These are phyloP conservation scores for Taphrina sp. DNA, from an alignment of 1,139 yeast species.

Conservation along the genomic window DNA sequence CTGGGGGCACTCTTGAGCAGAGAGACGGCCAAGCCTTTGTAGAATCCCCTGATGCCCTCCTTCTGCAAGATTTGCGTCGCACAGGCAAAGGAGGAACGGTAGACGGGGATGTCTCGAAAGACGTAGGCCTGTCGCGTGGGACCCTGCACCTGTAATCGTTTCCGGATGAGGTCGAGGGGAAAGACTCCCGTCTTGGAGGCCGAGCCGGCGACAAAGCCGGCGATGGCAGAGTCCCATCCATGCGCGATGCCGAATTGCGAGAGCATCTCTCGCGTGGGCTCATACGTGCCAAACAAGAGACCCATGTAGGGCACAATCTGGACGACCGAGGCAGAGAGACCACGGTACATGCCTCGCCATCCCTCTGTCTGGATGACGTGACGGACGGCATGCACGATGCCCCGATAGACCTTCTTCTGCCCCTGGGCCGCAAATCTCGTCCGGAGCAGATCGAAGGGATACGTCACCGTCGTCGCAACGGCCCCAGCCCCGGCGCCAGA, in stretches of 20 bases:
- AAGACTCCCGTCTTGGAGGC: constrained; percentile 70
- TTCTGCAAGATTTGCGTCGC: constrained; percentile 58
- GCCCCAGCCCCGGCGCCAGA: constrained; percentile 80
- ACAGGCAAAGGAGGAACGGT: constrained; percentile 54
- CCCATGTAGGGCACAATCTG: constrained; percentile 62
- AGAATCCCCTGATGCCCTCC: constrained; percentile 64
- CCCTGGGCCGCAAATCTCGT: constrained; percentile 66
- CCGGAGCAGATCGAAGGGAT: constrained; percentile 83
- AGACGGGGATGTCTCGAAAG: constrained; percentile 33
- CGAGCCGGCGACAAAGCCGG: constrained; percentile 77
- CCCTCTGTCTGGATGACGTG: constrained; percentile 55
- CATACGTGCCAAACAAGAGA: constrained; percentile 33
- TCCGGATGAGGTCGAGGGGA: constrained; percentile 81
- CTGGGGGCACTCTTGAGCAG: constrained; percentile 68
- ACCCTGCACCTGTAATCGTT: constrained; percentile 68
- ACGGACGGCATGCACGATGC: constrained; percentile 50
- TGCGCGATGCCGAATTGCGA: constrained; percentile 38
- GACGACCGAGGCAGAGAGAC: constrained; percentile 60
- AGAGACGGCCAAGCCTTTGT: constrained; percentile 66
- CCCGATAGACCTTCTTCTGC: constrained; percentile 46
- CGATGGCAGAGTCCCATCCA: constrained; percentile 59
- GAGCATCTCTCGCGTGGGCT: constrained; percentile 27
- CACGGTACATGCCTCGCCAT: constrained; percentile 58
- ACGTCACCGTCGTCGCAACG: constrained; percentile 67
- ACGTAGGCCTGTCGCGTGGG: constrained; percentile 39